Conservation (phyloP, 495 filamentous ascomycete genomes). For the Aspergillus saccharolyticus region DNA sequence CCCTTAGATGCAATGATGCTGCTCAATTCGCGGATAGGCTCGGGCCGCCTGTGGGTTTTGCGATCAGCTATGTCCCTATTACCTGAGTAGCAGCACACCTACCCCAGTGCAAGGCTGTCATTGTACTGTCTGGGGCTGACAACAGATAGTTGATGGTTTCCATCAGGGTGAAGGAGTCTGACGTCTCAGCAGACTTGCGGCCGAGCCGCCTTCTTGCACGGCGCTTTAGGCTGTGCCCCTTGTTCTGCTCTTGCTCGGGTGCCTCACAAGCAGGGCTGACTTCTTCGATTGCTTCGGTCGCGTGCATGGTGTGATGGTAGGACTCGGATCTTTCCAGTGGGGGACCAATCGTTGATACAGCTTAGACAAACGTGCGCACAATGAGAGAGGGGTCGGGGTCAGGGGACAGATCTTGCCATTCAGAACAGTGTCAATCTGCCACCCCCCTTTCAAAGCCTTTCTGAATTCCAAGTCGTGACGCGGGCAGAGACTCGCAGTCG, state of each 20-base stretch:
- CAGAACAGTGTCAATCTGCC: background rate
- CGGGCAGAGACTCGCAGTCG: background rate
- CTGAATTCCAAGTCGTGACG: background rate
- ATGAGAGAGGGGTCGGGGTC: background rate
- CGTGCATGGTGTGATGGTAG: background rate
- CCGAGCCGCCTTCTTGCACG: background rate
- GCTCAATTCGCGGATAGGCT: background rate
- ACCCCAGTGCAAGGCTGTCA: background rate
- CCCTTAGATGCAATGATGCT: background rate
- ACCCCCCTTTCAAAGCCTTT: background rate
- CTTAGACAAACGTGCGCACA: background rate
- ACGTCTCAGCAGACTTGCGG: background rate
- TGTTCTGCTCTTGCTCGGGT: background rate
- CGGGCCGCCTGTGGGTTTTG: background rate
- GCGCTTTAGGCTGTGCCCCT: background rate
- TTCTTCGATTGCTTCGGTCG: background rate
- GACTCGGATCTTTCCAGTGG: no score
- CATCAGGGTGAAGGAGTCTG: background rate
- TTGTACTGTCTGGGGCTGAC: background rate
- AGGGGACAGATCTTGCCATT: background rate
- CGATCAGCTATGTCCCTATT: background rate
- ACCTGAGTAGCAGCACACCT: background rate
- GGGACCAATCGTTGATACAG: no score
- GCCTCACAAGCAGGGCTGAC: background rate
- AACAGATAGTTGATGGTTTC: background rate